Evolutionary conservation across 2,329 filamentous ascomycete species (phyloP).

Genomic region (Xenoacremonium recifei): DNA sequence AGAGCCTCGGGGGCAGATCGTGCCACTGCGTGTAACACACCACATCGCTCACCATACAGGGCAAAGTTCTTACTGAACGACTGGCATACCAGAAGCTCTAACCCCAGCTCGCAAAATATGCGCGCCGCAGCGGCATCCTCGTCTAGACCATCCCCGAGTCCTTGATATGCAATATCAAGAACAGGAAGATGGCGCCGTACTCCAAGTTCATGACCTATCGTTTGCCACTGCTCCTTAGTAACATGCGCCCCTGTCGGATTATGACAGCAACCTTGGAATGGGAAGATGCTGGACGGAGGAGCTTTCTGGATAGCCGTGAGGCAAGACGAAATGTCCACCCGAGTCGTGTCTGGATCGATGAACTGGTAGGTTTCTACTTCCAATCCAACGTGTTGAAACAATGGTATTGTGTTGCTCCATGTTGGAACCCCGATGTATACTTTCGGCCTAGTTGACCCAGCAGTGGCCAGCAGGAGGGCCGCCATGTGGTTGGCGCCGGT

Average conservation of each 20-base stretch:
- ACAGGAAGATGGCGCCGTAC: conserved; percentile 25
- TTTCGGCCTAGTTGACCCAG: no score
- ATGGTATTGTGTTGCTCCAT: conserved; percentile 34
- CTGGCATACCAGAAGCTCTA: conserved; percentile 33
- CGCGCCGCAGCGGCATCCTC: conserved; percentile 31
- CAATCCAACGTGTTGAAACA: conserved; percentile 30
- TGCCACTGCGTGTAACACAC: conserved; percentile 19
- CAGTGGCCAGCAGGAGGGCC: conserved; percentile 28
- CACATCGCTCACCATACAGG: conserved; percentile 34
- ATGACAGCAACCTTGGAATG: conserved; percentile 36
- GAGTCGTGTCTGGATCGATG: conserved; percentile 23
- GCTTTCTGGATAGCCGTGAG: conserved; percentile 24
- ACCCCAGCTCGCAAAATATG: conserved; percentile 20
- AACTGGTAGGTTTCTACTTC: conserved; percentile 28
- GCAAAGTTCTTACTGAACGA: conserved; percentile 40
- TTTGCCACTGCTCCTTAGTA: conserved; percentile 29
- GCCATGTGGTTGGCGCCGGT: conserved; percentile 37
- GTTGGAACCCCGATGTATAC: conserved; percentile 27
- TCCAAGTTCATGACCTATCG: conserved; percentile 18
- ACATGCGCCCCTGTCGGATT: conserved; percentile 36
- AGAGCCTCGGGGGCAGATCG: conserved; percentile 3
- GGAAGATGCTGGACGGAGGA: conserved; percentile 29
- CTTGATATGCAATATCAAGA: conserved; percentile 38
- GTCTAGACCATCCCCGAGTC: conserved; percentile 30
- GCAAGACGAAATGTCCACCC: conserved; percentile 26